Evolutionary conservation across 2,329 filamentous ascomycete species (phyloP).

Genomic region (Coniella vitis): DNA sequence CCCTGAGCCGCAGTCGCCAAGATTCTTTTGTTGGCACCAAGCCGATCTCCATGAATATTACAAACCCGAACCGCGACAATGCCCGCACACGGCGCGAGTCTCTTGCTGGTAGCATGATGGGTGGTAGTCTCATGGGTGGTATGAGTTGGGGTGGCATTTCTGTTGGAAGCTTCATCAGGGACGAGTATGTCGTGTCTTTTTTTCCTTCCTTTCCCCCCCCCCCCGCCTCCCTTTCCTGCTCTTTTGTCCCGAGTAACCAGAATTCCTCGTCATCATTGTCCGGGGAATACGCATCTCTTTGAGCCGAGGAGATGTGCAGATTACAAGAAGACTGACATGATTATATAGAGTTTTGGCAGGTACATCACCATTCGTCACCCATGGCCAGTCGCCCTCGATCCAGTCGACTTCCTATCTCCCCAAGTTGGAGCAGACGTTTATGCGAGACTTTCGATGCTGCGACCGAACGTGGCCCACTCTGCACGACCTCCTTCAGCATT

Average conservation of each 20-base stretch:
- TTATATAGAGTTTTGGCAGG: constrained; percentile 80
- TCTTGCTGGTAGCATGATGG: constrained; percentile 59
- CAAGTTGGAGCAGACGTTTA: constrained; percentile 94
- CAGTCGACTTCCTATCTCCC: constrained; percentile 95
- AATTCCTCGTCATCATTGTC: constrained; percentile 12
- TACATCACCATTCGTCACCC: constrained; percentile 78
- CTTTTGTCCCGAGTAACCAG: constrained; percentile 8
- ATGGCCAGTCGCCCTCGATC: constrained; percentile 80
- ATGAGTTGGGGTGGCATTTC: constrained; percentile 98
- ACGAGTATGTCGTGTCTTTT: constrained; percentile 67
- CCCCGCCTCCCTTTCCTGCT: background rate
- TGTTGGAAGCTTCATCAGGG: constrained; percentile 91
- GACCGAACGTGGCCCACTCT: constrained; percentile 82
- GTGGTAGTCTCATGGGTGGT: constrained; percentile 65
- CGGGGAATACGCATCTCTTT: background rate
- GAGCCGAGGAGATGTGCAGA: background rate
- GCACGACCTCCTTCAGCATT: constrained; percentile 92
- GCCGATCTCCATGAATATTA: constrained; percentile 61
- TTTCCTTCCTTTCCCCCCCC: constrained; percentile 3
- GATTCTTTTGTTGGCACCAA: constrained; percentile 61
- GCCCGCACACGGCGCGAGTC: constrained; percentile 55
- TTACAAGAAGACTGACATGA: constrained; percentile 3
- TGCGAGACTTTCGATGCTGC: constrained; percentile 96
- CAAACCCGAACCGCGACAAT: constrained; percentile 55
- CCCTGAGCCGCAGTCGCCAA: constrained; percentile 51